phyloP scores from a whole-genome alignment of 2,329 filamentous ascomycete genomes.

The Cladosporium sp. region DNA sequence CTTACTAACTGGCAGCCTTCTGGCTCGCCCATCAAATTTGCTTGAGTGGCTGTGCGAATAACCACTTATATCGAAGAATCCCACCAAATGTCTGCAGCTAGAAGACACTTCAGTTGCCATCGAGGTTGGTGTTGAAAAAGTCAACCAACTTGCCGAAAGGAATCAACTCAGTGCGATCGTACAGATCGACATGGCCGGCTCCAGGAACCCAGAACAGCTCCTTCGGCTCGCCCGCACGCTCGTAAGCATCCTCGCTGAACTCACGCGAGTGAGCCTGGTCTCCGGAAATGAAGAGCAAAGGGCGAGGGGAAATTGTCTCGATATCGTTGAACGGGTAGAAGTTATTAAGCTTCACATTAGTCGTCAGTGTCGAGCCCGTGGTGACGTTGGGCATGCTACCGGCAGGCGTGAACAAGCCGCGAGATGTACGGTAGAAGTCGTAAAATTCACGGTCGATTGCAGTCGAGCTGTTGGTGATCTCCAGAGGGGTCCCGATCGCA shows the following conservation, averaged over 20 bases:
- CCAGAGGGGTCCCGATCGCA: conserved; percentile 1
- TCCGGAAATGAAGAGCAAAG: conserved; percentile 12
- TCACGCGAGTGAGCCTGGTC: conserved; percentile 11
- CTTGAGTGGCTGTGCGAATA: no score
- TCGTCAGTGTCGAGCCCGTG: conserved; percentile 1
- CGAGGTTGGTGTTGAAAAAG: conserved; percentile 3
- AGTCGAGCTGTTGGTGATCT: conserved; percentile 5
- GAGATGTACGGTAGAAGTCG: conserved; percentile 14
- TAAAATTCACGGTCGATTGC: conserved; percentile 11
- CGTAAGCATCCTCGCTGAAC: conserved; percentile 14
- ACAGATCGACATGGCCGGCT: conserved; percentile 12
- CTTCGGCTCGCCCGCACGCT: conserved; percentile 12
- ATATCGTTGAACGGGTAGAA: conserved; percentile 16
- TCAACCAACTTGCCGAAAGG: conserved; percentile 5
- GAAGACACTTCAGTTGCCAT: neutral
- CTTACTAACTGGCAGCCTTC: no score
- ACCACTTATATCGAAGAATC: no score
- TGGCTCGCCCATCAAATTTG: no score
- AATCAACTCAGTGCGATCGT: conserved; percentile 13
- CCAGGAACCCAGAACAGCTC: conserved; percentile 10
- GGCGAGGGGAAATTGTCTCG: conserved; percentile 14
- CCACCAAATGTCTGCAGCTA: no score
- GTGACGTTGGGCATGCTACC: conserved; percentile 11
- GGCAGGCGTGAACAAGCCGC: conserved; percentile 6
- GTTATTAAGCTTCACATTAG: conserved; percentile 12